Evolutionary conservation across 2,329 filamentous ascomycete genomes (phyloP).

Genomic region (Thielaviopsis cerberus): DNA sequence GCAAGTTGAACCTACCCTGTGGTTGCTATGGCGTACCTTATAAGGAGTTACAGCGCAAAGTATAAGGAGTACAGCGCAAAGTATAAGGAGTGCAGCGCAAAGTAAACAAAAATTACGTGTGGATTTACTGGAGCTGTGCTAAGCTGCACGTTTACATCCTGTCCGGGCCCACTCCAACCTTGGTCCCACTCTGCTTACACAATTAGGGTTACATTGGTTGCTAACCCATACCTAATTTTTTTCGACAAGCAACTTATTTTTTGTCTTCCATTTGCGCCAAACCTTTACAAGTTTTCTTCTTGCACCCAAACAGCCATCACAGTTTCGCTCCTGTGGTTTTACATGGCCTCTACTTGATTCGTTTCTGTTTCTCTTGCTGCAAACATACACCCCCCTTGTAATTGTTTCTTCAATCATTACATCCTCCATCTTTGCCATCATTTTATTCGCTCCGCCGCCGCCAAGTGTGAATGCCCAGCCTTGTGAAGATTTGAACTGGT

Average conservation of each 20-base stretch:
- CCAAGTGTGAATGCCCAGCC: no score
- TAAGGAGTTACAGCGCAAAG: no score
- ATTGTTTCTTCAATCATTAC: no score
- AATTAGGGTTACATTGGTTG: background rate
- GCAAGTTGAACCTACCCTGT: no score
- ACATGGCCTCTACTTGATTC: background rate
- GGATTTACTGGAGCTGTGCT: background rate
- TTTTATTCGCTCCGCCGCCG: no score
- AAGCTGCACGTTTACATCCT: background rate
- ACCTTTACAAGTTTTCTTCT: background rate
- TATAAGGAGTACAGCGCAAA: no score
- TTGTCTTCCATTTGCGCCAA: background rate
- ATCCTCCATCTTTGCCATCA: no score
- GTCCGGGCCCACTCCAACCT: background rate
- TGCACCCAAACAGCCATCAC: background rate
- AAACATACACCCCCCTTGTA: background rate
- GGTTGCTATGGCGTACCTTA: background rate
- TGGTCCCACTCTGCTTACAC: background rate
- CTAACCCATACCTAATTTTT: background rate
- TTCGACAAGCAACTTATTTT: background rate
- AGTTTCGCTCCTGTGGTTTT: background rate
- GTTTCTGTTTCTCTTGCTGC: background rate
- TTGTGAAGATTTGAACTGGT: background rate
- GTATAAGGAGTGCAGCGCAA: no score
- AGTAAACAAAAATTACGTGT: background rate